These are phyloP conservation scores for Psophocarpus tetragonolobus DNA, from an alignment of 306 rosid genomes.

Conservation along the genomic window DNA sequence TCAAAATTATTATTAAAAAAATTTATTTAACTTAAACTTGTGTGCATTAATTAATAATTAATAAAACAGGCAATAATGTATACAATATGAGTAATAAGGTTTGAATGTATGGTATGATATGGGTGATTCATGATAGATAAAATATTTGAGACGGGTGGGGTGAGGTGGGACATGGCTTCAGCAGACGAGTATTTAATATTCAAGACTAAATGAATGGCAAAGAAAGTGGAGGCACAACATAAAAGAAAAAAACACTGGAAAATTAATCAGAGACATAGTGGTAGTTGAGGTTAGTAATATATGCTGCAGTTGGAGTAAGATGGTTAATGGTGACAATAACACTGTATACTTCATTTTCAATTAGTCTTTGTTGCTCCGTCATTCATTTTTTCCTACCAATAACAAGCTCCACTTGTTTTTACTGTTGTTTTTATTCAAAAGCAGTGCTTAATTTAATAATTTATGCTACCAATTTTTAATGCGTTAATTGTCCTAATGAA, in stretches of 20 bases:
- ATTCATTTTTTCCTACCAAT: neutral
- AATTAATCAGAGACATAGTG: slow-evolving; percentile 23
- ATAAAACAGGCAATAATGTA: neutral
- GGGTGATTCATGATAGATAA: too few relatives aligned
- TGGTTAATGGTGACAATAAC: slow-evolving; percentile 20
- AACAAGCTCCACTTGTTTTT: too few relatives aligned
- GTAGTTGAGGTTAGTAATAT: slow-evolving; percentile 13
- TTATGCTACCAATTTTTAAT: too few relatives aligned
- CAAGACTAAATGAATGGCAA: slow-evolving; percentile 37
- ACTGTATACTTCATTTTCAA: neutral
- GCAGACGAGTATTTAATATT: slow-evolving; percentile 30
- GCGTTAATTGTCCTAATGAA: too few relatives aligned
- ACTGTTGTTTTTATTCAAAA: too few relatives aligned
- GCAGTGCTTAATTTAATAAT: too few relatives aligned
- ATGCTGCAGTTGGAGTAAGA: slow-evolving; percentile 5
- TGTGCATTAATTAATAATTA: neutral
- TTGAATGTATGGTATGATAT: too few relatives aligned
- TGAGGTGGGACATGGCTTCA: slow-evolving; percentile 43
- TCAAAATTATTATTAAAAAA: neutral
- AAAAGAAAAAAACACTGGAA: slow-evolving; percentile 33
- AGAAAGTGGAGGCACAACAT: slow-evolving; percentile 44
- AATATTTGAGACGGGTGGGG: slow-evolving; percentile 5
- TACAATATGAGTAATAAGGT: too few relatives aligned
- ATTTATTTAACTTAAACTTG: neutral
- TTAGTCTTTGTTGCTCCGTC: neutral